Base-by-base conservation (phyloP, 352 stramenopile species). In the Globisporangium lucens region DNA sequence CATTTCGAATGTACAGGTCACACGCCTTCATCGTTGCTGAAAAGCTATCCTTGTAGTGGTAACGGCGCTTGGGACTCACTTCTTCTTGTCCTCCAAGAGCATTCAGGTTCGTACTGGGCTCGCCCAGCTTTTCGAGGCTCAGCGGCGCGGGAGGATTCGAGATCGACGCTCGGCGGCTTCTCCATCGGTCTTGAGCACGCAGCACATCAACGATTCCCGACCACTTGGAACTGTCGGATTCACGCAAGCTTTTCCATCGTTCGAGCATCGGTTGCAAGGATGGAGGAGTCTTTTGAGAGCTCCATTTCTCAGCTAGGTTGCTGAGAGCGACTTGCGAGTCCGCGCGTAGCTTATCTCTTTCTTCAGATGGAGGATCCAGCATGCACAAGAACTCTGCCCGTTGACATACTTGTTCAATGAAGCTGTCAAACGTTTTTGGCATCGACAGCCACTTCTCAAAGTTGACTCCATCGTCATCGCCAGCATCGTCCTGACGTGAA, bases 231-330 rank as follows among this genome's bases (percentile, higher is more conserved):
- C 81, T 91, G 58, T 96, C 89, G 9, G 74, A 78, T 61, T 95
- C 79, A 9, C 80, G 67, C 33, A 96, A 52, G 9, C 78, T 91
- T 72, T 88, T 89, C 89, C 89, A 96, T 10, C 89, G 75, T 60
- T 96, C 89, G 35, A 95, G 78, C 87, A 96, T 95, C 9, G 89
- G 89, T 47, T 96, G 83, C 35, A 96, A 66, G 1, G 82, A 93
- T 15, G 88, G 88, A 33, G 85, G 86, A 1, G 88, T 93, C 53
- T 90, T 92, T 56, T 94, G 82, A 2, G 86, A 65, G 62, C 85
- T 93, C 88, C 88, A 96, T 41, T 96, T 96, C 55, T 96, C 86
- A 10, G 88, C 88, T 36, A 96, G 68, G 56, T 96, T 92, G 47
- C 85, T 90, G 1, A 96, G 68, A 1, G 88, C 88, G 30, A 84